Conservation (phyloP, 495 filamentous ascomycete species). For the Astrothelium subdiscretum region DNA sequence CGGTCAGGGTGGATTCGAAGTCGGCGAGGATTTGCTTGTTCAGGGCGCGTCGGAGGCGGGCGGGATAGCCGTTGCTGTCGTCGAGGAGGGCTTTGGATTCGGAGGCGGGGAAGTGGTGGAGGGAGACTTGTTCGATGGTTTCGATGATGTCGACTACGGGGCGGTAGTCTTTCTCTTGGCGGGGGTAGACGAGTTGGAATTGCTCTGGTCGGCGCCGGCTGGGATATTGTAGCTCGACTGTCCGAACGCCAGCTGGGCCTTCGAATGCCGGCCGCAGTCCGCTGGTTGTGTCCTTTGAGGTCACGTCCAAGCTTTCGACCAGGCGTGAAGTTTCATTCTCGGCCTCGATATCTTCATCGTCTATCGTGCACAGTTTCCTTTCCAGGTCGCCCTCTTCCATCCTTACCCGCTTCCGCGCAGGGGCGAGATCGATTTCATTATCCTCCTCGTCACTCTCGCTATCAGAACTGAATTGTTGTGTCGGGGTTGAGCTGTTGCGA, state of each 20-base stretch:
- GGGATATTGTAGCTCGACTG: constrained; percentile 29
- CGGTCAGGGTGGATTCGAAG: constrained; percentile 56
- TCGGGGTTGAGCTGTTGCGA: neutral
- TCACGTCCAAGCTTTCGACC: neutral
- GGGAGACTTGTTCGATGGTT: constrained; percentile 60
- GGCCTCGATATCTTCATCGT: neutral
- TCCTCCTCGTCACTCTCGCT: neutral
- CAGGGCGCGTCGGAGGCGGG: constrained; percentile 56
- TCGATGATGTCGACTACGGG: constrained; percentile 74
- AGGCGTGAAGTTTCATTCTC: neutral
- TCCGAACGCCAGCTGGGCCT: neutral
- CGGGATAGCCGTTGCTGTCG: constrained; percentile 58
- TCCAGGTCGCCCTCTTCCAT: neutral
- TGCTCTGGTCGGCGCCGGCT: constrained; percentile 19
- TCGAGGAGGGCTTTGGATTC: constrained; percentile 56
- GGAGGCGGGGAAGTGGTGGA: constrained; percentile 59
- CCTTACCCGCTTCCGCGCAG: neutral
- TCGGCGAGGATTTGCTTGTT: constrained; percentile 51
- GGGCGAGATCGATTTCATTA: neutral
- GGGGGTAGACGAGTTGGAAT: constrained; percentile 64
- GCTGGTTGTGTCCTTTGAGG: neutral
- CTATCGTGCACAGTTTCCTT: neutral
- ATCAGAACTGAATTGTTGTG: neutral
- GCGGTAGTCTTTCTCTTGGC: constrained; percentile 65
- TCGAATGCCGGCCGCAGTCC: neutral